These are phyloP conservation scores for Lactifluus echinatus DNA, from an alignment of 768 basidiomycete genomes.

Conservation along the genomic window DNA sequence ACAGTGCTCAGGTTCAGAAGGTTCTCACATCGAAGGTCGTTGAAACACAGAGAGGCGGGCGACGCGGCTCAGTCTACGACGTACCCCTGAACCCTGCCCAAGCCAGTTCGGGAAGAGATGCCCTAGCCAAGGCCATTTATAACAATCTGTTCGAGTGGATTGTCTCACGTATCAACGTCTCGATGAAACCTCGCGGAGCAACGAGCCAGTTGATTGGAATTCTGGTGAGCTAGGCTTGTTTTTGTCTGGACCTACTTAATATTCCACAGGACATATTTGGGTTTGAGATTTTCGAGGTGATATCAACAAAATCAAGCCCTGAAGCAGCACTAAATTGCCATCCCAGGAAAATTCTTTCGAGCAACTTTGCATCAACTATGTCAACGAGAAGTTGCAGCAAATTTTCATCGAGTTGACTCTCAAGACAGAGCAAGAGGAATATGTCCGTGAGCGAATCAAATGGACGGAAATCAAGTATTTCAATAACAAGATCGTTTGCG, in stretches of 20 bases:
- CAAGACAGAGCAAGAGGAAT: conserved; percentile 99
- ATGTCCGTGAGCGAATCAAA: conserved; percentile 96
- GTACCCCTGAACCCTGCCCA: conserved; percentile 92
- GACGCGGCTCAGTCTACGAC: conserved; percentile 93
- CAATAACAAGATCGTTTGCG: conserved; percentile 97
- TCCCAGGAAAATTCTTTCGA: conserved; percentile 87
- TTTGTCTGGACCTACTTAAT: not conserved
- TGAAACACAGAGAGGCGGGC: conserved; percentile 89
- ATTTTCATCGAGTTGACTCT: conserved; percentile 98
- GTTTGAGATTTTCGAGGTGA: conserved; percentile 94
- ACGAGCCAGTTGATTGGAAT: conserved; percentile 86
- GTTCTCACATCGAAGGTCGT: conserved; percentile 77
- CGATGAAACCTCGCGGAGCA: conserved; percentile 81
- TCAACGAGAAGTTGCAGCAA: conserved; percentile 99
- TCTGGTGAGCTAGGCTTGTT: conserved; percentile 41
- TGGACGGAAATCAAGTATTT: conserved; percentile 99
- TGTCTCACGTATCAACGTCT: conserved; percentile 88
- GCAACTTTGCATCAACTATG: conserved; percentile 99
- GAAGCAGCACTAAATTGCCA: not conserved
- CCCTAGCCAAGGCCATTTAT: conserved; percentile 91
- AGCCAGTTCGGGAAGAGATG: conserved; percentile 81
- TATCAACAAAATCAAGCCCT: not conserved
- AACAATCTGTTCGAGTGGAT: conserved; percentile 99
- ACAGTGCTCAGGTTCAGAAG: conserved; percentile 72
- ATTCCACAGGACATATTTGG: conserved; percentile 84